Evolutionary conservation across 805 yeast species (phyloP).

Genomic region (Spathaspora gorwiae): DNA sequence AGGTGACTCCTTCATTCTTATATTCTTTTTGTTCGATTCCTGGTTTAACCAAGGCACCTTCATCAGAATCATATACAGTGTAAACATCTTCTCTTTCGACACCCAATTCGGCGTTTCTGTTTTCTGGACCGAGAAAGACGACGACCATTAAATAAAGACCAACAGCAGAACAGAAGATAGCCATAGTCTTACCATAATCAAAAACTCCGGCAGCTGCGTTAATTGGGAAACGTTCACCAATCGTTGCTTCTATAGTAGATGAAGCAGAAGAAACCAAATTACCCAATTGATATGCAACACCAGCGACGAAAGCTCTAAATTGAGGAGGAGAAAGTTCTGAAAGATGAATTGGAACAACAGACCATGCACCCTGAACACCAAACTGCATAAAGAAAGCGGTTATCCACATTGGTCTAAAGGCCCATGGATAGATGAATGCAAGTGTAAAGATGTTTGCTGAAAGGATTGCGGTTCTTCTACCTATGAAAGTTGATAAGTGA

Average conservation of each 20-base stretch:
- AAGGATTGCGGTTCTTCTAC: slow-evolving; percentile 56
- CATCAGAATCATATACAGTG: slow-evolving; percentile 3
- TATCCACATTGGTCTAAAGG: slow-evolving; percentile 25
- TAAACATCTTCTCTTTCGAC: slow-evolving; percentile 11
- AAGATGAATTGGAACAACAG: slow-evolving; percentile 62
- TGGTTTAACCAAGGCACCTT: not conserved
- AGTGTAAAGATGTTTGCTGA: slow-evolving; percentile 51
- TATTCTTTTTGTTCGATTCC: not conserved
- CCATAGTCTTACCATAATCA: slow-evolving; percentile 67
- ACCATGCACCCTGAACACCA: slow-evolving; percentile 73
- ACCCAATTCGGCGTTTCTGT: slow-evolving; percentile 23
- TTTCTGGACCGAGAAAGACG: slow-evolving; percentile 59
- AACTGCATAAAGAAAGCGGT: slow-evolving; percentile 53
- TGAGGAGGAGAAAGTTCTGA: slow-evolving; percentile 51
- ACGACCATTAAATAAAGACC: slow-evolving; percentile 48
- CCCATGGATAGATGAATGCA: slow-evolving; percentile 61
- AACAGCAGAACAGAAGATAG: slow-evolving; percentile 63
- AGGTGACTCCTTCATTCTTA: slow-evolving; percentile 1
- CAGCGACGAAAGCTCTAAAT: slow-evolving; percentile 58
- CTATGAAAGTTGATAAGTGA: slow-evolving; percentile 52
- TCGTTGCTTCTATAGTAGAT: slow-evolving; percentile 63
- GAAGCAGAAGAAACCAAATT: slow-evolving; percentile 69
- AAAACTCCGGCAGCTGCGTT: slow-evolving; percentile 21
- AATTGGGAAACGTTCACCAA: slow-evolving; percentile 59
- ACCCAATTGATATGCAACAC: slow-evolving; percentile 67